Conservation (phyloP, 2,329 filamentous ascomycete species). For the Fusarium transvaalense region DNA sequence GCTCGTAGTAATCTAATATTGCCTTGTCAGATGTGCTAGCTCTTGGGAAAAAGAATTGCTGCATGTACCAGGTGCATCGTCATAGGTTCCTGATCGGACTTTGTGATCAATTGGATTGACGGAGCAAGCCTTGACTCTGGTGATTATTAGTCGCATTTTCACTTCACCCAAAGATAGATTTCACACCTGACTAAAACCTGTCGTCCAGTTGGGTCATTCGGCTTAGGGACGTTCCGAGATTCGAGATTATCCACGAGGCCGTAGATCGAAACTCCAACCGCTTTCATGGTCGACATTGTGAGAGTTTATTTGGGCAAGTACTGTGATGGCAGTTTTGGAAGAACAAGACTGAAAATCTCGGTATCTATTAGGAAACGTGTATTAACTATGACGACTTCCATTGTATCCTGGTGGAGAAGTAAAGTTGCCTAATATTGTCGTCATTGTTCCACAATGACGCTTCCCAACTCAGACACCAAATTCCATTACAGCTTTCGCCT, state of each 20-base stretch:
- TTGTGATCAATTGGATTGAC: conserved; percentile 11
- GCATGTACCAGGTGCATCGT: not conserved
- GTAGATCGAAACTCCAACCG: not conserved
- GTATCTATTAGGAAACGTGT: not conserved
- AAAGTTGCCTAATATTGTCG: not conserved
- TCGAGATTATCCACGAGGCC: not conserved
- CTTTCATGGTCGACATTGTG: conserved; percentile 1
- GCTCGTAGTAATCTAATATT: not conserved
- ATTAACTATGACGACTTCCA: too few relatives aligned
- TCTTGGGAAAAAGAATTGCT: rapidly evolving
- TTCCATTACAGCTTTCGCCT: conserved; percentile 9
- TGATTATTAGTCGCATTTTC: not conserved
- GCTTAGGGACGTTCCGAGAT: not conserved
- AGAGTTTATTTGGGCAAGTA: not conserved
- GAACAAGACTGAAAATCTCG: not conserved
- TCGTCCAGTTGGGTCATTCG: not conserved
- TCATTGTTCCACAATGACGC: not conserved
- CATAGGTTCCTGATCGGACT: conserved; percentile 1
- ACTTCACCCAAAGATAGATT: not conserved
- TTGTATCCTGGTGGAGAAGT: too few relatives aligned
- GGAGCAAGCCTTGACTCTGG: not conserved
- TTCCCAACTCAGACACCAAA: not conserved
- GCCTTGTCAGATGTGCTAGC: not conserved
- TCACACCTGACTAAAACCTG: not conserved
- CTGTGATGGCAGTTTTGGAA: not conserved